Conservation (phyloP, 2,329 filamentous ascomycete genomes). For the Paramyrothecium sp. region DNA sequence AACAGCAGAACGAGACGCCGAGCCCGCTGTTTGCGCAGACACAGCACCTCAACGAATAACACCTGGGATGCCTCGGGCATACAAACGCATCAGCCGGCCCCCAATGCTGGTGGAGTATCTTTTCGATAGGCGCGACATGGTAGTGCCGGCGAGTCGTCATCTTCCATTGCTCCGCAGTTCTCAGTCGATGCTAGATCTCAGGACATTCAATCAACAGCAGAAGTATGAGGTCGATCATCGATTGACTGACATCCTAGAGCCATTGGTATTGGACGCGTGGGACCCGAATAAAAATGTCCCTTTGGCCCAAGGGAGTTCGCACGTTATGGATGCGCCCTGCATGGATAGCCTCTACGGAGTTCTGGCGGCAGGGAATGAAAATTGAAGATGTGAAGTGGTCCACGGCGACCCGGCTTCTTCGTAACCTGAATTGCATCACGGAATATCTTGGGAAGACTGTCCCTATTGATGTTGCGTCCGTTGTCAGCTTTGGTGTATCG, state of each 20-base stretch:
- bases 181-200: not conserved
- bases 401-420: not conserved
- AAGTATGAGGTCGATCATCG: not conserved
- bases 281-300: not conserved
- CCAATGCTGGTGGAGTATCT: not conserved
- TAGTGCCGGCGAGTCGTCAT: not conserved
- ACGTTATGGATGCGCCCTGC: not conserved
- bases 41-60: not conserved
- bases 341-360: not conserved
- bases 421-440: no score
- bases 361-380: not conserved
- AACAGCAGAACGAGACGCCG: not conserved
- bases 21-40: not conserved
- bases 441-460: no score
- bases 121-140: not conserved
- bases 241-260: not conserved
- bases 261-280: not conserved
- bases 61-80: not conserved
- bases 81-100: not conserved
- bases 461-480: no score
- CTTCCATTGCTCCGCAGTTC: not conserved
- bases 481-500: no score
- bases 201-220: not conserved
- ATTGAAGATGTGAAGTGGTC: not conserved
- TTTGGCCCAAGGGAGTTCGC: not conserved